Conservation (phyloP, 345 rosid species). For the Eucalyptus regnans region DNA sequence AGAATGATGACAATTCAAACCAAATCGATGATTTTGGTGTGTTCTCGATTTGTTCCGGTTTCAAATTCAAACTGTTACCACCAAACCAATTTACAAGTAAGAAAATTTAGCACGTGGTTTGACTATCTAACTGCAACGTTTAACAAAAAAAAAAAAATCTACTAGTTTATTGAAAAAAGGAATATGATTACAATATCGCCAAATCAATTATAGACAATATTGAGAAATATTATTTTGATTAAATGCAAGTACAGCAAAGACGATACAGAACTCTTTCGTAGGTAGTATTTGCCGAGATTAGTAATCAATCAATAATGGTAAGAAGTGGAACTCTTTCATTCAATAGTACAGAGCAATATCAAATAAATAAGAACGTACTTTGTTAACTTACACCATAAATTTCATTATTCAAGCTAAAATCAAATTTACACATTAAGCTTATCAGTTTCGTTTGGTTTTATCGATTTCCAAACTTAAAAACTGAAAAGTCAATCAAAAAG, state of each 20-base stretch:
- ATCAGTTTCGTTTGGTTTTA: too few relatives aligned
- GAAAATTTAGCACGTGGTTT: neutral
- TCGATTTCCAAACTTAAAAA: too few relatives aligned
- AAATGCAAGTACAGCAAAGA: neutral
- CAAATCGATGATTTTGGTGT: neutral
- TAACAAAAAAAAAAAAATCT: neutral
- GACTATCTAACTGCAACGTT: neutral
- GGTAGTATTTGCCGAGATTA: neutral
- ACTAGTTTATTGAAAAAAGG: neutral
- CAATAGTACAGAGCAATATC: neutral
- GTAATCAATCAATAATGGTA: neutral
- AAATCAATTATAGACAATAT: neutral
- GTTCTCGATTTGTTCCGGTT: neutral
- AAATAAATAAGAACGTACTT: too few relatives aligned
- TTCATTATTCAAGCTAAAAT: too few relatives aligned
- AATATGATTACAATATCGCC: neutral
- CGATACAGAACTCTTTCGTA: neutral
- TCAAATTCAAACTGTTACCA: neutral
- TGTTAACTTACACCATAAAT: neutral
- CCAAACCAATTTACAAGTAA: neutral
- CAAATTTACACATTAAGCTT: too few relatives aligned
- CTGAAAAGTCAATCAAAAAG: too few relatives aligned
- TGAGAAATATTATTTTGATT: neutral
- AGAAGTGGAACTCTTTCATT: neutral
- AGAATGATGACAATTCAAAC: neutral